Evolutionary conservation across 148 eudicot genomes (phyloP).

Genomic region (Nepenthes mirabilis): DNA sequence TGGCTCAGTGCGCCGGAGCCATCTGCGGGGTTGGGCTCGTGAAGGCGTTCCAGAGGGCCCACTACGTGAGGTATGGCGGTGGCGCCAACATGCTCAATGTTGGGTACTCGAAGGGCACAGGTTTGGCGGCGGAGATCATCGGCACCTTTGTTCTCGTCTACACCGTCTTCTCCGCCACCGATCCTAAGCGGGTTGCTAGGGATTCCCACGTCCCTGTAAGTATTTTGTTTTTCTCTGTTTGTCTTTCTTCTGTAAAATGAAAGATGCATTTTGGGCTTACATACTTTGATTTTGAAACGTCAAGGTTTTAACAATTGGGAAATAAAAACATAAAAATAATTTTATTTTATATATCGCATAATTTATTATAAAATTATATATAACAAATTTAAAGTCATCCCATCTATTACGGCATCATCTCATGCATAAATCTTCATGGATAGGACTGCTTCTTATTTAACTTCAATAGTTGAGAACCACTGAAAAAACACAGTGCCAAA

Average conservation of each 20-base stretch:
- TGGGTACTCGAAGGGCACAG: slow-evolving; percentile 15
- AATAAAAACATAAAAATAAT: too few relatives aligned
- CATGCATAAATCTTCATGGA: too few relatives aligned
- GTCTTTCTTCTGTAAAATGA: not conserved
- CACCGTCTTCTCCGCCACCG: slow-evolving; percentile 15
- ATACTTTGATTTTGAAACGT: too few relatives aligned
- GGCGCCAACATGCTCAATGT: slow-evolving; percentile 9
- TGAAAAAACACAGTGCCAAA: too few relatives aligned
- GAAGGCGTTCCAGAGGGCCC: slow-evolving; percentile 12
- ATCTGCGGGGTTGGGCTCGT: slow-evolving; percentile 15
- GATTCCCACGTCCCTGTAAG: slow-evolving; percentile 15
- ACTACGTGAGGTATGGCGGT: slow-evolving; percentile 12
- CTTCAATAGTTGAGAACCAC: too few relatives aligned
- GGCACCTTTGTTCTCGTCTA: slow-evolving; percentile 12
- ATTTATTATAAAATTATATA: too few relatives aligned
- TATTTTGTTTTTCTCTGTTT: not conserved
- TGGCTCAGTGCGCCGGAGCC: slow-evolving; percentile 19
- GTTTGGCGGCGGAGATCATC: slow-evolving; percentile 16
- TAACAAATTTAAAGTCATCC: too few relatives aligned
- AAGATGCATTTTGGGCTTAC: not conserved
- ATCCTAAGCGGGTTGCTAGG: slow-evolving; percentile 12
- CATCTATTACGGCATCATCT: too few relatives aligned
- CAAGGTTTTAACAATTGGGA: too few relatives aligned
- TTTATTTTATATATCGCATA: too few relatives aligned
- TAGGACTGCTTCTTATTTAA: too few relatives aligned